phyloP scores from a whole-genome alignment of 169 alveolate species.

The Toxoplasma gondii region DNA sequence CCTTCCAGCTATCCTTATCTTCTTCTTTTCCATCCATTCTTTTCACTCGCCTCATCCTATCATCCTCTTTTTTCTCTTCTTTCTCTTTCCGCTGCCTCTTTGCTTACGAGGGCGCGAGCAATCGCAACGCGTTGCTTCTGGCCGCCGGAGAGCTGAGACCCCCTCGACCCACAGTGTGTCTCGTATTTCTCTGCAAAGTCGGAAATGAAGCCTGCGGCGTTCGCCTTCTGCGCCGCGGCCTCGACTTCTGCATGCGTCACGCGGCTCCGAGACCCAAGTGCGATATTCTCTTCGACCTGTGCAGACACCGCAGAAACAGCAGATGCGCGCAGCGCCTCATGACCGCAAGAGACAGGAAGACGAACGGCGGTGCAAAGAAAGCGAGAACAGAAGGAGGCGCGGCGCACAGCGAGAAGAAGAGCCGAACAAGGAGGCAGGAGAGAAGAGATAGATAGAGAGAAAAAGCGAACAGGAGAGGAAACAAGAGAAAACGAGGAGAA shows the following conservation, averaged over 20 bases:
- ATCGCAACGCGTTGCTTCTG: slow-evolving; percentile 82
- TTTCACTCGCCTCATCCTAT: not conserved
- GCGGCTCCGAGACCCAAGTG: slow-evolving; percentile 52
- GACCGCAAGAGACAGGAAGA: too few relatives aligned
- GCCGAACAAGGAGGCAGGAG: too few relatives aligned
- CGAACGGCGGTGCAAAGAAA: too few relatives aligned
- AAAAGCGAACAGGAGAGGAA: too few relatives aligned
- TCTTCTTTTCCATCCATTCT: too few relatives aligned
- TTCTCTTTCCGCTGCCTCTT: not conserved
- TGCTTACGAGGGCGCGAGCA: slow-evolving; percentile 75
- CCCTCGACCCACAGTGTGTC: slow-evolving; percentile 79
- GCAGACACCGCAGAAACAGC: slow-evolving; percentile 16
- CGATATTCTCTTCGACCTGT: slow-evolving; percentile 82
- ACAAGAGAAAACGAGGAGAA: too few relatives aligned
- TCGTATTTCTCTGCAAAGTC: slow-evolving; percentile 79
- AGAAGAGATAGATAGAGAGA: too few relatives aligned
- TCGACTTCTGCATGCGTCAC: slow-evolving; percentile 71
- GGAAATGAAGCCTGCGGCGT: slow-evolving; percentile 81
- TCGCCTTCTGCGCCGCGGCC: slow-evolving; percentile 84
- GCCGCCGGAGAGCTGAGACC: slow-evolving; percentile 81
- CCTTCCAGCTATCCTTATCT: too few relatives aligned
- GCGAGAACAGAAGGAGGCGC: too few relatives aligned
- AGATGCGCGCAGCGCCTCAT: not conserved
- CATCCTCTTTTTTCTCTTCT: not conserved
- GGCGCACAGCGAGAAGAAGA: too few relatives aligned